Evolutionary conservation across 345 rosid species (phyloP), one percentile per base, ranked within the genome.

Genomic region (Eutrema yunnanense): DNA sequence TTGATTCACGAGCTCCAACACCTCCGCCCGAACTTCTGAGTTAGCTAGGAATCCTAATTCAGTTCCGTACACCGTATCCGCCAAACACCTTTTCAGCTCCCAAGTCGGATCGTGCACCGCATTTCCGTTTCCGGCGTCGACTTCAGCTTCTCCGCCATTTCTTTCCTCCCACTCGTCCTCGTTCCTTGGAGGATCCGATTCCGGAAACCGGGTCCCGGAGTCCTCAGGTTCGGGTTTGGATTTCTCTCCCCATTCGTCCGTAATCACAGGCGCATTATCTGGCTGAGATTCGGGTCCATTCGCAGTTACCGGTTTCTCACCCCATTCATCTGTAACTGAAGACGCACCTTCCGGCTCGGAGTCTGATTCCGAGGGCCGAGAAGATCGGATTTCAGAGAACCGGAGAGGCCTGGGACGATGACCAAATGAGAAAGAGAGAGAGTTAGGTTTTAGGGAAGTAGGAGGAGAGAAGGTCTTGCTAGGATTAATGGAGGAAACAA

Each of bases 161-260:
- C 41, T 38, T 19, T 74, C 82, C 50, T 72, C 96, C 97, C 96
- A 89, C 87, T 95, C 99, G 62, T 91, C 99, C 32, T 90, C 96
- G 63, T 80, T 79, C 77, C 14, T 71, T 6, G 97, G 87, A 48
- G 97, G 96, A 79, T 95, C 97, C 81, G 85, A 77, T 3, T 86
- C 96, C 22, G 86, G 41, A 53, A 79, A 62, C 68, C 67, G 84
- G 62, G 86, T 80, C 46, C 75, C 84, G 10, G 86, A 70, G 9
- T 71, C 85, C 41, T 57, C 80, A 5, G 37, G 53, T 8, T 59
- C 82, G 12, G 80, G 58, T 44, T 72, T 89, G 47, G 84, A 9
- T 73, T 81, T 87, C 57, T 95, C 99, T 0, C 96, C 96, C 97
- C 97, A 91, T 77, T 91, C 96, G 73, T 95, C 97, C 9, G 92